Conservation (phyloP, 306 rosid genomes). For the Vigna reflexopilosa region DNA sequence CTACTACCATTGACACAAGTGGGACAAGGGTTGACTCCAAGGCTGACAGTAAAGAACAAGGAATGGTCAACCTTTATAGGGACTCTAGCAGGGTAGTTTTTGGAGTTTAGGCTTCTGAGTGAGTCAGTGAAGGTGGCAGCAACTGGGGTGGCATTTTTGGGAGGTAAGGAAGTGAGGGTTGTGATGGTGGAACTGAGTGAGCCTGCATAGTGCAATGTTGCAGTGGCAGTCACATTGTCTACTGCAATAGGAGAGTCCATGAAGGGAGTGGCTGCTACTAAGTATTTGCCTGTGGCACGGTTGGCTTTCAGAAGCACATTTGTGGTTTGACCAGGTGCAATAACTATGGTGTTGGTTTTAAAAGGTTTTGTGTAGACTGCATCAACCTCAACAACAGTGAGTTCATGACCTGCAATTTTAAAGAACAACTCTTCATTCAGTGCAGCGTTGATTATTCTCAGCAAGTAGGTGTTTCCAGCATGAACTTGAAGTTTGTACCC, state of each 20-base stretch:
- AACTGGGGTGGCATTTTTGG: slow-evolving; percentile 62
- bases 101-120: slow-evolving; percentile 73
- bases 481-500: slow-evolving; percentile 63
- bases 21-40: slow-evolving; percentile 75
- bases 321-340: slow-evolving; percentile 93
- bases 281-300: slow-evolving; percentile 56
- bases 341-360: slow-evolving; percentile 64
- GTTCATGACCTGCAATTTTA: slow-evolving; percentile 74
- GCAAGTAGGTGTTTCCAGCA: slow-evolving; percentile 63
- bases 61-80: slow-evolving; percentile 73
- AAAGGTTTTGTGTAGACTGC: slow-evolving; percentile 85
- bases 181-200: slow-evolving; percentile 54
- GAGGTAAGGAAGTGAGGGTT: slow-evolving; percentile 64
- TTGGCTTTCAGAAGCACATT: slow-evolving; percentile 68
- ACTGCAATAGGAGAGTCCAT: slow-evolving; percentile 72
- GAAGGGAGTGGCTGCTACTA: slow-evolving; percentile 74
- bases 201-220: slow-evolving; percentile 64
- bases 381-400: slow-evolving; percentile 84
- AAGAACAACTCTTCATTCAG: slow-evolving; percentile 87
- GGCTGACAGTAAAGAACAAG: slow-evolving; percentile 74
- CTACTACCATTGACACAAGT: slow-evolving; percentile 59
- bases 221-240: slow-evolving; percentile 71
- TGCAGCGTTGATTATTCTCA: slow-evolving; percentile 88
- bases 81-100: slow-evolving; percentile 66
- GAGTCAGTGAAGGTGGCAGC: slow-evolving; percentile 61